phyloP scores from a whole-genome alignment of 306 rosid genomes.

The Aeschynomene evenia region DNA sequence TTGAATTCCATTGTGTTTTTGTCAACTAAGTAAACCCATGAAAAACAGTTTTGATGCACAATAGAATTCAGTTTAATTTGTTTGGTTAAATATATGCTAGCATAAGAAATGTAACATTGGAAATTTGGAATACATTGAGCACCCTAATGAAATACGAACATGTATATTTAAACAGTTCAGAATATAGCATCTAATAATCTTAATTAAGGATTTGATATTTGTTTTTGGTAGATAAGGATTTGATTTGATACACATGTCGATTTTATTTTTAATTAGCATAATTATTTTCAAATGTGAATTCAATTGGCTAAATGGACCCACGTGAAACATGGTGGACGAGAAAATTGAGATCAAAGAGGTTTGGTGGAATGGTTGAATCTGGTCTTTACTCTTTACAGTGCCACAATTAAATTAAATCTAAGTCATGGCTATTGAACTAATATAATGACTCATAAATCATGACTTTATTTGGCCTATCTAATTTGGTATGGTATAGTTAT shows the following conservation, averaged over 20 bases:
- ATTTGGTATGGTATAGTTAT: neutral
- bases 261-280: neutral
- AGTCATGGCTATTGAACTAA: neutral
- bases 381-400: neutral
- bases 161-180: neutral
- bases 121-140: too few species aligned
- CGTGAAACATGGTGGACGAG: neutral
- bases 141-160: too few species aligned
- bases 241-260: neutral
- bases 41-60: too few species aligned
- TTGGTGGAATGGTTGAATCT: neutral
- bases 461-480: neutral
- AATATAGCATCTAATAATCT: neutral
- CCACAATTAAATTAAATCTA: neutral
- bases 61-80: too few species aligned
- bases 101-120: too few species aligned
- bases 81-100: neutral
- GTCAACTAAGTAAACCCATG: neutral
- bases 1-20: neutral
- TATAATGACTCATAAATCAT: too few species aligned
- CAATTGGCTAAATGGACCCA: neutral
- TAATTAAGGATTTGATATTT: too few species aligned
- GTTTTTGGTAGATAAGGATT: too few species aligned
- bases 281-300: neutral
- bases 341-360: conserved; percentile 3